phyloP scores from a whole-genome alignment of 108 stramenopile genomes.

The Thalassiosira profunda region DNA sequence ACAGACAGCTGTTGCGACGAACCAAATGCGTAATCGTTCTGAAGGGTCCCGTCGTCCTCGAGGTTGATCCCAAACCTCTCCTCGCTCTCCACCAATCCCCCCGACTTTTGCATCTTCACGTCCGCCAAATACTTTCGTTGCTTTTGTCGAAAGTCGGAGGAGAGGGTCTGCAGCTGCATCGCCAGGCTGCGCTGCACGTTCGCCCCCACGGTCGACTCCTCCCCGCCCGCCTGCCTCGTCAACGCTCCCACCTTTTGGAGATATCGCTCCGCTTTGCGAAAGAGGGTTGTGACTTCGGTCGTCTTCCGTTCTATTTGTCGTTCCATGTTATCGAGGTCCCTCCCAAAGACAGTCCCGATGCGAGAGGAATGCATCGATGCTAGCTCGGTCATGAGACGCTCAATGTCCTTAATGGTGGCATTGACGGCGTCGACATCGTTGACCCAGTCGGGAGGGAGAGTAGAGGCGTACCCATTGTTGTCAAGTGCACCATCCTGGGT shows the following conservation, averaged over 20 bases:
- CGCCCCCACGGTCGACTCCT: constrained; percentile 87
- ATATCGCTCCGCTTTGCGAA: constrained; percentile 89
- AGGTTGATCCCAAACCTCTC: constrained; percentile 80
- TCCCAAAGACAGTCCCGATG: constrained; percentile 90
- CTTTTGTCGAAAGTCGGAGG: constrained; percentile 88
- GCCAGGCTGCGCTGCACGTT: constrained; percentile 94
- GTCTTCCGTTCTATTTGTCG: constrained; percentile 89
- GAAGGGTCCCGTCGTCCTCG: constrained; percentile 55
- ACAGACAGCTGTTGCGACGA: constrained; percentile 80
- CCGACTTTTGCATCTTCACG: constrained; percentile 92
- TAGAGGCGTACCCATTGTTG: no score
- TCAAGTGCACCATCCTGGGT: no score
- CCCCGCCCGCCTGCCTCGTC: constrained; percentile 80
- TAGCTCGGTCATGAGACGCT: constrained; percentile 84
- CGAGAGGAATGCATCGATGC: constrained; percentile 91
- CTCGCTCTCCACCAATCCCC: constrained; percentile 67
- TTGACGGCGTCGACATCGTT: constrained; percentile 85
- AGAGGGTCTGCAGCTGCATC: constrained; percentile 93
- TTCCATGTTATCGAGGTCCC: constrained; percentile 91
- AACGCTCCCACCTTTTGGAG: constrained; percentile 84
- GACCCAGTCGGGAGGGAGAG: constrained; percentile 88
- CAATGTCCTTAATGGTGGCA: constrained; percentile 75
- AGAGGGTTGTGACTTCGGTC: constrained; percentile 83
- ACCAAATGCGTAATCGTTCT: constrained; percentile 65
- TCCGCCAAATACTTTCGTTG: constrained; percentile 96